Evolutionary conservation across 495 filamentous ascomycete genomes (phyloP), one percentile per base, ranked within the genome.

Genomic region (Bacidia gigantensis): DNA sequence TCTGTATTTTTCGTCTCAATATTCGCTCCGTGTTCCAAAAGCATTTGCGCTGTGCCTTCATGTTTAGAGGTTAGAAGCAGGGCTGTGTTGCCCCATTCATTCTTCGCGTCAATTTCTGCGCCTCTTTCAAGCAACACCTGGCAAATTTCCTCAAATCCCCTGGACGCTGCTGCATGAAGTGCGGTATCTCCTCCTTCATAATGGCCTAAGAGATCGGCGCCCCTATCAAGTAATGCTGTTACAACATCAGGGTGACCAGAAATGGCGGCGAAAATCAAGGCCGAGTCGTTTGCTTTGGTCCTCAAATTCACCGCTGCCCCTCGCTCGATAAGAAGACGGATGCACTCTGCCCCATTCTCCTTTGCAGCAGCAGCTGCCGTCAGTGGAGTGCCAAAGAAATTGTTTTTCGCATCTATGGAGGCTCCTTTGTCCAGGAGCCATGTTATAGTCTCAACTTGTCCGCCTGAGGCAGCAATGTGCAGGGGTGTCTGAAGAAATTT

Each of bases 21-120:
- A 14, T 35, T 14, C 29, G 29, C 29, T 35, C 29, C 29, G 29
- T 35, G 29, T 14, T 35, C 29, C 14, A 35, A 14, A 14, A 35
- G 29, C 7, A 35, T 5, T 35, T 14, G 29, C 5, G 29, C 29
- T 5, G 14, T 14, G 29, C 29, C 29, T 35, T 35, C 29, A 35
- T 14, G 5, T 5, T 14, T 14, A 14, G 5, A 7, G 29, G 38
- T 39, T n/a, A 0, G 0, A 7, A 11, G 0, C 10, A 54, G n/a
- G 12, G 52, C 43, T n/a, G 52, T 49, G 11, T 0, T 2, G 0
- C 51, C 51, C 11, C 5, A 0, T 0, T 18, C 2, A 17, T 0
- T 25, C 14, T 40, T 48, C 20, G 18, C 43, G 10, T 53, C 51
- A 17, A 53, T 47, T 11, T 46, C 12, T 29, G 51, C 51, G 20